phyloP scores from a whole-genome alignment of 345 rosid species.

The Raphanus raphanistrum region DNA sequence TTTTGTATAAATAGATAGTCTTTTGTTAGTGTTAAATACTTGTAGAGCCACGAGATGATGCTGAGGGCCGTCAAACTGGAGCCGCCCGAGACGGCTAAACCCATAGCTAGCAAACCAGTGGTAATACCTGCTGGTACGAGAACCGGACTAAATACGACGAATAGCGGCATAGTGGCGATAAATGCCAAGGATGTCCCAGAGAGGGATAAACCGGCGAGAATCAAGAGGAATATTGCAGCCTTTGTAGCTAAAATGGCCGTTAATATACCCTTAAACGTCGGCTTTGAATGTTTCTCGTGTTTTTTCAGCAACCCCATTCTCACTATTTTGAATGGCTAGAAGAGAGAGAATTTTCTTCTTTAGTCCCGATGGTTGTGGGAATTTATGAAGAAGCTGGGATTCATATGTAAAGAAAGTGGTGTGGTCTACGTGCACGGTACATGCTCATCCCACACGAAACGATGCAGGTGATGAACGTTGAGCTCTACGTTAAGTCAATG shows the following conservation, averaged over 20 bases:
- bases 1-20: too few species aligned
- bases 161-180: slow-evolving; percentile 59
- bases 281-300: background rate
- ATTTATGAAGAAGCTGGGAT: slow-evolving; percentile 12
- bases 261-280: background rate
- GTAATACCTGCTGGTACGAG: slow-evolving; percentile 74
- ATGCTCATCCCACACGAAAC: background rate
- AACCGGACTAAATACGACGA: slow-evolving; percentile 74
- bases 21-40: slow-evolving; percentile 35
- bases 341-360: background rate
- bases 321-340: background rate
- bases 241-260: slow-evolving; percentile 38
- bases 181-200: slow-evolving; percentile 60
- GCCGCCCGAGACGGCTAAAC: slow-evolving; percentile 69
- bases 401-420: background rate
- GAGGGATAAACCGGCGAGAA: slow-evolving; percentile 63
- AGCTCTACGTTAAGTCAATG: background rate
- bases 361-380: slow-evolving; percentile 1
- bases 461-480: background rate
- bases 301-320: background rate
- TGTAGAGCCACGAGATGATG: slow-evolving; percentile 63
- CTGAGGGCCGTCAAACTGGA: slow-evolving; percentile 53
- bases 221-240: slow-evolving; percentile 61
- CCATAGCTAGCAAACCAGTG: slow-evolving; percentile 40
- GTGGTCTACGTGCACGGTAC: slow-evolving; percentile 33